Base-by-base conservation (phyloP, 2,329 filamentous ascomycete genomes). In the Aspergillus awamori region DNA sequence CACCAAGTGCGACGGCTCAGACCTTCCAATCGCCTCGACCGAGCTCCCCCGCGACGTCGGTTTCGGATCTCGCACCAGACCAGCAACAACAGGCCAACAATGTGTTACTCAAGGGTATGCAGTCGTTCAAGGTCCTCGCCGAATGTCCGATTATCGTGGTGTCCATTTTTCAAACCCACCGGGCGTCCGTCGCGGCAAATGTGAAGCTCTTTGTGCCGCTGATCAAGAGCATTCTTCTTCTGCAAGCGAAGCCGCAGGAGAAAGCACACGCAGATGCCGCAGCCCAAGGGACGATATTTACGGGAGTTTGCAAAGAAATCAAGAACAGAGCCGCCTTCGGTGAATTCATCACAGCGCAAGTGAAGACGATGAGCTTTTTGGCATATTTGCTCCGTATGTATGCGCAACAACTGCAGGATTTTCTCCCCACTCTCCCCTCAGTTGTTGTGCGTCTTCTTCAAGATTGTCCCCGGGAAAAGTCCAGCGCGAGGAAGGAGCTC, bases 101-200 rank as follows among this genome's bases (percentile, higher is more conserved):
- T 61, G 90, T 92, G 53, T 79, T 99, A 36, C 81, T 93, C 58
- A 96, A 92, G 77, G 95, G 95, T 30, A 97, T 97, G 92, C 92
- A 97, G 74, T 99, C 95, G 1, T 99, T 99, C 85, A 99, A 98
- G 77, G 94, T 99, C 24, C 85, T 99, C 4, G 93, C 94, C 1
- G 95, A 99, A 76, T 99, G 95, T 69, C 95, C 95, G 0, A 99
- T 99, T 56, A 98, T 99, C 43, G 95, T 99, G 3, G 95, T 99
- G 1, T 98, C 94, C 4, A 92, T 99, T 66, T 98, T 99, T 75
- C 95, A 99, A 78, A 90, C 94, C 5, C 95, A 99, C 71, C 87
- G 93, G 53, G 82, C 79, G 51, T 89, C 89, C 5, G 94, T 97
- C 2, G 83, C 87, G 39, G 85, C 89, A 59, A 97, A 97, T 70